Conservation (phyloP, 2,329 filamentous ascomycete genomes). For the Pseudogymnoascus sp. region DNA sequence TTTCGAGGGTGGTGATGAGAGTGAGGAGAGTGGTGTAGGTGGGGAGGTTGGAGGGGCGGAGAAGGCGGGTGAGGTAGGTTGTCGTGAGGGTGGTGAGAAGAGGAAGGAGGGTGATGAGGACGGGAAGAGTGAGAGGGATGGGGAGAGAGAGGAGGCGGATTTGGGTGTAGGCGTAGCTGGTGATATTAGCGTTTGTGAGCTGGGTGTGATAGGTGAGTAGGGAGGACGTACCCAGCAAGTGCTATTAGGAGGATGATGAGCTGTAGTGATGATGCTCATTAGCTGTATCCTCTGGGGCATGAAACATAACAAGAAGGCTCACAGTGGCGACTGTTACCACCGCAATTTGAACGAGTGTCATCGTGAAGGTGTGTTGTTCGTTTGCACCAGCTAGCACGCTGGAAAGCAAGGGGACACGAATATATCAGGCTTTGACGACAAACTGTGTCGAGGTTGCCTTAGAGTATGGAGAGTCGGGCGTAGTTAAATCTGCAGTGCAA, state of each 20-base stretch:
- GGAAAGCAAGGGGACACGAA: not conserved
- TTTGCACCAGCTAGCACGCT: not conserved
- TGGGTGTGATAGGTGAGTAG: not conserved
- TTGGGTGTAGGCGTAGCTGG: slow-evolving; percentile 25
- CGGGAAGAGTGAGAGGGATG: slow-evolving; percentile 24
- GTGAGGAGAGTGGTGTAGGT: slow-evolving; percentile 25
- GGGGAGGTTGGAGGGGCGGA: not conserved
- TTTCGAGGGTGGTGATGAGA: slow-evolving; percentile 29
- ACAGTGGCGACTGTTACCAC: not conserved
- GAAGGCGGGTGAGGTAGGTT: not conserved
- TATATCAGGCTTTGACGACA: not conserved
- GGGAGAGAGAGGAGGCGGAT: slow-evolving; percentile 25
- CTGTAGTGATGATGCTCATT: slow-evolving; percentile 17
- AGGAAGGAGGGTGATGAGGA: slow-evolving; percentile 26
- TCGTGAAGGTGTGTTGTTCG: not conserved
- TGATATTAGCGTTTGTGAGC: not conserved
- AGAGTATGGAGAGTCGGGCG: not conserved
- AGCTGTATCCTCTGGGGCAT: not conserved
- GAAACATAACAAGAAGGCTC: not conserved
- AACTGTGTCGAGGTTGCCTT: not conserved
- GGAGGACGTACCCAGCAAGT: slow-evolving; percentile 23
- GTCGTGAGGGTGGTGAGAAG: slow-evolving; percentile 25
- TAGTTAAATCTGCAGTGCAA: not conserved
- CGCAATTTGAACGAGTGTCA: not conserved
- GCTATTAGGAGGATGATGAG: slow-evolving; percentile 22